Evolutionary conservation across 805 yeast species (phyloP).

Genomic region (Clavispora phyllophila): DNA sequence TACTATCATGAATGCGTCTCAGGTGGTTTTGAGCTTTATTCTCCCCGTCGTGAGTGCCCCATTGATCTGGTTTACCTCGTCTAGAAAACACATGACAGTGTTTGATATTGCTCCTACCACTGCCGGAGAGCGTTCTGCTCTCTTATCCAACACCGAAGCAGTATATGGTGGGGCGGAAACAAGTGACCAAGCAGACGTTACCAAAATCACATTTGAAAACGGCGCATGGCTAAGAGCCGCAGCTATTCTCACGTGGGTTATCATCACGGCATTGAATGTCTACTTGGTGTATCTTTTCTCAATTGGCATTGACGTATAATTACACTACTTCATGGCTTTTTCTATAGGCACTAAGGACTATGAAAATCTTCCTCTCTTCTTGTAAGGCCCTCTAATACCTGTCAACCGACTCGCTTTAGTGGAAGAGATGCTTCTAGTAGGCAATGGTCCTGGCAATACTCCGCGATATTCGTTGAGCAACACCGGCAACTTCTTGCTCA

Average conservation of each 20-base stretch:
- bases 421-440: conserved; percentile 14
- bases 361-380: conserved; percentile 25
- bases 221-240: conserved; percentile 28
- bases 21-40: conserved; percentile 40
- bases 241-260: conserved; percentile 35
- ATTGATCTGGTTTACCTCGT: conserved; percentile 40
- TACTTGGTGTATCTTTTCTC: conserved; percentile 39
- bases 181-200: conserved; percentile 3
- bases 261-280: conserved; percentile 35
- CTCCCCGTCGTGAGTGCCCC: conserved; percentile 43
- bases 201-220: conserved; percentile 34
- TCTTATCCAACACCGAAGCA: conserved; percentile 6
- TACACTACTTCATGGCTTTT: not conserved
- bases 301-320: conserved; percentile 34
- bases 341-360: not conserved
- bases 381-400: conserved; percentile 35
- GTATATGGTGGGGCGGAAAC: not conserved
- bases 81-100: conserved; percentile 37
- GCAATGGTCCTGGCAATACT: conserved; percentile 59
- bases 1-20: conserved; percentile 41
- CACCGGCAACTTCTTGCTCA: conserved; percentile 54
- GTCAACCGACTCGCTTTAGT: conserved; percentile 28
- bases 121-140: conserved; percentile 11
- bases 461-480: conserved; percentile 73
- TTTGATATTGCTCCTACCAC: conserved; percentile 17